Evolutionary conservation across 2,329 filamentous ascomycete species (phyloP), one percentile per base, ranked within the genome.

Genomic region (Ceratocystis variospora): DNA sequence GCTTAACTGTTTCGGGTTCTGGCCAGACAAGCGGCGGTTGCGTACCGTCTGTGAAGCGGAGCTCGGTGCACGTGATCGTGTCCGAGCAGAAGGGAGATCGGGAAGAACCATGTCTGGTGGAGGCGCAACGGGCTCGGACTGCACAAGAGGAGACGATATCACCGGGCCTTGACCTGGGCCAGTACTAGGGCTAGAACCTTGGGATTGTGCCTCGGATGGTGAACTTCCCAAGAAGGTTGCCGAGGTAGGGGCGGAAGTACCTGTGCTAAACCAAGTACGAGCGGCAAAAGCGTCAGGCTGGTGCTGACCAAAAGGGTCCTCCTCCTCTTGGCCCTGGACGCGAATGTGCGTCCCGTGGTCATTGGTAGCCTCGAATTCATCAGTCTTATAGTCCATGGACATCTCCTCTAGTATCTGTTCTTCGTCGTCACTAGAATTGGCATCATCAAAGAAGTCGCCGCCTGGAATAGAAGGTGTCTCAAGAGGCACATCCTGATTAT

Each of bases 321-420:
- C 46, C n/a, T 57, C 28, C 61, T 22, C 37, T 8, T 50, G 62
- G 28, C 41, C 55, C 12, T 57, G 46, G 37, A 17, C 19, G 22
- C 53, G 55, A 28, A 19, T 19, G 55, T 45, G n/a, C 50, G 57
- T 50, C n/a, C 53, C 37, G 37, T 55, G 19, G 28, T 45, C 44
- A 45, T 44, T 61, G 50, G 3, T 92, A n/a, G 55, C 88, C 67
- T 89, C 82, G 72, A 95, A 95, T 66, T 92, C 88, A 66, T 93
- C 89, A 72, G 94, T 85, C 65, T 86, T 83, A 74, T 91, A 93
- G 64, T 88, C 90, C 69, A 83, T 85, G 0, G 89, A 91, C 82
- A 97, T 90, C 73, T 96, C 90, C 69, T 96, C 93, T 62, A 96
- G 75, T 64, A 91, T 81, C 44, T 86, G 81, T 72, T 92, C 88